These are phyloP conservation scores for Tulasnella sp. DNA, from an alignment of 768 basidiomycete genomes.

Conservation along the genomic window DNA sequence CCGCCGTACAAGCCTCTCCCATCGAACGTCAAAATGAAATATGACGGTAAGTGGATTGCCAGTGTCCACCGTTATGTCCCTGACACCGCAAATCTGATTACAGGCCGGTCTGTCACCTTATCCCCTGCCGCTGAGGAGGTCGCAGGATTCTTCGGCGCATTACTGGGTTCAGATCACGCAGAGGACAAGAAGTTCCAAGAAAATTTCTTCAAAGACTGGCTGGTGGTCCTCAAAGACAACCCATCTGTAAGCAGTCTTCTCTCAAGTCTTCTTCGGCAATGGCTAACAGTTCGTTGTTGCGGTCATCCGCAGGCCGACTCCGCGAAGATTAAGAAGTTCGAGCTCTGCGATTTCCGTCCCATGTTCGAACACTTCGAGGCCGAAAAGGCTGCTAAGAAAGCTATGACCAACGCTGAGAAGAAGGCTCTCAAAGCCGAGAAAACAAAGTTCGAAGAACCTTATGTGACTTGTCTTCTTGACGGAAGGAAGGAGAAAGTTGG, in stretches of 20 bases:
- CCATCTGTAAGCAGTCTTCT: conserved; percentile 57
- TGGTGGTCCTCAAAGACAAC: conserved; percentile 57
- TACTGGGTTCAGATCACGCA: conserved; percentile 88
- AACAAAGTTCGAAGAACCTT: conserved; percentile 75
- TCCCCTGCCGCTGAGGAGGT: conserved; percentile 89
- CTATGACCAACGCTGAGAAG: conserved; percentile 74
- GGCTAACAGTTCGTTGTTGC: neutral
- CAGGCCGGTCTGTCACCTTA: conserved; percentile 70
- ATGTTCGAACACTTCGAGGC: conserved; percentile 89
- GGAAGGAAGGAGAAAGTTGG: conserved; percentile 97
- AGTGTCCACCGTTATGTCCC: neutral
- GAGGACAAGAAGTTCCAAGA: conserved; percentile 78
- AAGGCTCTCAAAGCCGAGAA: conserved; percentile 79
- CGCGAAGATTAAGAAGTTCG: conserved; percentile 62
- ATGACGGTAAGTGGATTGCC: conserved; percentile 54
- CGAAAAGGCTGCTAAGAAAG: conserved; percentile 89
- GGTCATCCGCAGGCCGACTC: conserved; percentile 34
- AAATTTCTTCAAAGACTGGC: conserved; percentile 94
- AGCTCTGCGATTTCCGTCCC: conserved; percentile 83
- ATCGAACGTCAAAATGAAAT: conserved; percentile 78
- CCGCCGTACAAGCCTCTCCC: conserved; percentile 87
- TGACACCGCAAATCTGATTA: neutral
- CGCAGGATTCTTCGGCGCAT: conserved; percentile 87
- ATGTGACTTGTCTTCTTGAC: conserved; percentile 78
- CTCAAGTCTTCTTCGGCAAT: neutral